Conservation (phyloP, 2,329 filamentous ascomycete genomes). For the Exserohilum turcica region DNA sequence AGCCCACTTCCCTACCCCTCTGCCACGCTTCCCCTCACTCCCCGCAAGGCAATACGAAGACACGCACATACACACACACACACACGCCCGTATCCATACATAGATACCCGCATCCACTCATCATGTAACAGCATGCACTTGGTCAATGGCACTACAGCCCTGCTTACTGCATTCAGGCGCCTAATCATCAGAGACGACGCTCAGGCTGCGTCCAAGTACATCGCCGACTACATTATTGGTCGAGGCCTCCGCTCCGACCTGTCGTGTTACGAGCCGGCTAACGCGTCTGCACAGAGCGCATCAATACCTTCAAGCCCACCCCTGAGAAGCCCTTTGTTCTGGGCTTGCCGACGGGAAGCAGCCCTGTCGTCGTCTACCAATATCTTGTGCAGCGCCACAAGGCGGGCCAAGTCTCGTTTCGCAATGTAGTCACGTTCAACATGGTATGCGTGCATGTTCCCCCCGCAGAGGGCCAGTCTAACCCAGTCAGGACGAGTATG, state of each 20-base stretch:
- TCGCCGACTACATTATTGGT: constrained; percentile 81
- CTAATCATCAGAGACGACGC: constrained; percentile 81
- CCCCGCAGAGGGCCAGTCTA: constrained; percentile 26
- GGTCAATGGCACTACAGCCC: constrained; percentile 17
- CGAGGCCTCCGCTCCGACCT: constrained; percentile 36
- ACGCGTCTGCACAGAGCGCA: constrained; percentile 63
- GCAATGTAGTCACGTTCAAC: constrained; percentile 89
- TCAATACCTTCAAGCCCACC: constrained; percentile 76
- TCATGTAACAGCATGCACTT: constrained; percentile 42
- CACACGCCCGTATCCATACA: not conserved
- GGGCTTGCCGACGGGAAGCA: constrained; percentile 82
- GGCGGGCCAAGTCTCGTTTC: constrained; percentile 77
- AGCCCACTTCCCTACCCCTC: constrained; percentile 6
- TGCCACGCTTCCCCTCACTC: constrained; percentile 1
- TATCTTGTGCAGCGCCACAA: constrained; percentile 74
- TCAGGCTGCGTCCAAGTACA: constrained; percentile 71
- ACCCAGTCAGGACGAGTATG: constrained; percentile 74
- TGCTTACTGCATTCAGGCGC: constrained; percentile 63
- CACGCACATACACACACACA: not conserved
- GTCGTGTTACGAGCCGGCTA: constrained; percentile 23
- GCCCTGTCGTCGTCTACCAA: constrained; percentile 77
- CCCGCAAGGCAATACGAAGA: not conserved
- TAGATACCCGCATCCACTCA: constrained; percentile 15
- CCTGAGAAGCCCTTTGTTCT: constrained; percentile 77
- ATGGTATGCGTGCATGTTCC: constrained; percentile 63